Conservation (phyloP, 192 early-diverging fungal genomes). For the Backusella liffmaniae region DNA sequence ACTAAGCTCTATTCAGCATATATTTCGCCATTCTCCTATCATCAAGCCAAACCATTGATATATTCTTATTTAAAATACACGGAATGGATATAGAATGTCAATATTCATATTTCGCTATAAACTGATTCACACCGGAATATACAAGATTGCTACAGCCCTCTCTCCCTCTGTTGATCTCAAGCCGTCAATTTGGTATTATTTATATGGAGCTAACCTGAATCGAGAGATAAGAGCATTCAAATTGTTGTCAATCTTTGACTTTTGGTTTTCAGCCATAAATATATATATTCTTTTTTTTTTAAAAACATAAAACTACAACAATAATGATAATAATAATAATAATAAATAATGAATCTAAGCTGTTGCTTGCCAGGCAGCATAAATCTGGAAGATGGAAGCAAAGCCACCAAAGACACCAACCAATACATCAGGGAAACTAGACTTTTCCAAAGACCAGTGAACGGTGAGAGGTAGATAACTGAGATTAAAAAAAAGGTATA, state of each 20-base stretch:
- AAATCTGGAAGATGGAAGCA: slow-evolving; percentile 82
- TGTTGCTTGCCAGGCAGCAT: slow-evolving; percentile 78
- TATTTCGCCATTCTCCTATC: too few relatives aligned
- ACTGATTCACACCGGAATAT: too few relatives aligned
- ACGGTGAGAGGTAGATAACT: slow-evolving; percentile 41
- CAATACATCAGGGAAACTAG: slow-evolving; percentile 86
- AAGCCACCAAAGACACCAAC: slow-evolving; percentile 94
- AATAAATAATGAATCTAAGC: slow-evolving; percentile 32
- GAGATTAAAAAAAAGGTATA: slow-evolving; percentile 22
- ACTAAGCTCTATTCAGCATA: not conserved
- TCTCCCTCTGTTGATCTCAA: not conserved
- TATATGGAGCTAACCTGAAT: too few relatives aligned
- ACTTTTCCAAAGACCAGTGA: slow-evolving; percentile 90
- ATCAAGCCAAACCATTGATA: too few relatives aligned
- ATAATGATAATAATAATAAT: not conserved
- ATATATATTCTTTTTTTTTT: not conserved
- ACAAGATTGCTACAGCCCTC: too few relatives aligned
- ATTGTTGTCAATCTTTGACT: not conserved
- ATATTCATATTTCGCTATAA: too few relatives aligned
- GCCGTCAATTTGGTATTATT: not conserved
- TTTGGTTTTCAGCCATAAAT: not conserved
- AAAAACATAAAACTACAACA: not conserved
- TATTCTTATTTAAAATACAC: too few relatives aligned
- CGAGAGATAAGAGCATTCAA: not conserved
- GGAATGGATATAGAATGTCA: too few relatives aligned